Conservation (phyloP, 2,329 filamentous ascomycete species). For the Leptographium lundbergii region DNA sequence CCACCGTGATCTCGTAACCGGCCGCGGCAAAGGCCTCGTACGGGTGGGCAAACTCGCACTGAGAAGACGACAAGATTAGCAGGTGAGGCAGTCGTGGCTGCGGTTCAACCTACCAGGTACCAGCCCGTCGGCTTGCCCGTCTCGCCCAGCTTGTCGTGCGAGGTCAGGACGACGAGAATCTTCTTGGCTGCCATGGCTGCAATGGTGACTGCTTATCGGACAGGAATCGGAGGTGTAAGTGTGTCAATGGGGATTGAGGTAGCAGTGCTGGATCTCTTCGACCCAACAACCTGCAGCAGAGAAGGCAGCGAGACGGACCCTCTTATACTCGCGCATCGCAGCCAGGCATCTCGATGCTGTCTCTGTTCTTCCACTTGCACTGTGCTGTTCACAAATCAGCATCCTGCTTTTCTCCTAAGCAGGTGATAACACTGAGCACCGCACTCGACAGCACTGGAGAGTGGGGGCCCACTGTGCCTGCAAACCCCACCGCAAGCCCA, state of each 20-base stretch:
- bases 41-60: conserved; percentile 54
- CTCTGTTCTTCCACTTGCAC: background rate
- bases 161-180: conserved; percentile 60
- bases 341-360: background rate
- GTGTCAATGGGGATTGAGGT: too few species aligned
- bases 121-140: conserved; percentile 51
- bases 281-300: too few species aligned
- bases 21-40: conserved; percentile 40
- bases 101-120: conserved; percentile 41
- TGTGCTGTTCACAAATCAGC: background rate
- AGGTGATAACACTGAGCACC: background rate
- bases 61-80: background rate
- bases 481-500: too few species aligned
- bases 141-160: conserved; percentile 36
- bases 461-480: too few species aligned
- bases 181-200: conserved; percentile 33
- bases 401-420: background rate
- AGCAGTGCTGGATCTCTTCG: too few species aligned
- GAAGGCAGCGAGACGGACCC: too few species aligned
- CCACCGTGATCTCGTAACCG: conserved; percentile 41
- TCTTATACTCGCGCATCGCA: too few species aligned
- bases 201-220: background rate
- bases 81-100: too few species aligned
- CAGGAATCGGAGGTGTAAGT: background rate
- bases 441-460: too few species aligned